phyloP scores from a whole-genome alignment of 139 green algal genomes.

The Yamagishiella unicocca region DNA sequence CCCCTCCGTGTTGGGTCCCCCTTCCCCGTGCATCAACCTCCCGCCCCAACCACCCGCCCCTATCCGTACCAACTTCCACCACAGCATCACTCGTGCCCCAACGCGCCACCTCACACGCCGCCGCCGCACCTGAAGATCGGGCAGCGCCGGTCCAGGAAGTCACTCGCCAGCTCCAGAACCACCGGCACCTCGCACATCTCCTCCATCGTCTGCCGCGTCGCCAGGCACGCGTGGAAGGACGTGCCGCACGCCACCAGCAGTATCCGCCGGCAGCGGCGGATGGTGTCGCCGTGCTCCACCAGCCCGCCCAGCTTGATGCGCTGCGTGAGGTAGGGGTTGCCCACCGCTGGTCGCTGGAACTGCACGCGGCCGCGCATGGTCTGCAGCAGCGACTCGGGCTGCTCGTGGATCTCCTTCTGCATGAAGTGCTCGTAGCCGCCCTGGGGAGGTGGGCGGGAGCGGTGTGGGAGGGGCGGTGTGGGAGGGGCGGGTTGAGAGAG shows the following conservation, averaged over 20 bases:
- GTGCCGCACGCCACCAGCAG: conserved; percentile 97
- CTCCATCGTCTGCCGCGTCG: conserved; percentile 76
- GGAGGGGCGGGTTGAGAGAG: not conserved
- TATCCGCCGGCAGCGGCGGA: conserved; percentile 79
- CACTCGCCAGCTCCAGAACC: conserved; percentile 92
- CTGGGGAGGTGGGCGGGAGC: conserved; percentile 21
- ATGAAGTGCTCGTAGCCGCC: conserved; percentile 77
- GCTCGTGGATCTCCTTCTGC: conserved; percentile 93
- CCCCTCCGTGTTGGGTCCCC: no score
- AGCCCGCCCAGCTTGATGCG: conserved; percentile 90
- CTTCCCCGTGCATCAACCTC: no score
- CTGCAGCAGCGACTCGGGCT: conserved; percentile 91
- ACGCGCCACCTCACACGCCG: not conserved
- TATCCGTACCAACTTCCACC: no score
- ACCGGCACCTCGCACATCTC: conserved; percentile 83
- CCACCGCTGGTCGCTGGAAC: conserved; percentile 61
- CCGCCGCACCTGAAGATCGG: conserved; percentile 80
- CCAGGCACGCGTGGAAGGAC: conserved; percentile 91
- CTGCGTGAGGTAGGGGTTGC: conserved; percentile 56
- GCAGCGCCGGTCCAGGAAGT: conserved; percentile 91
- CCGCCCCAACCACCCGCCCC: no score
- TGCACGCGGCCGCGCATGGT: conserved; percentile 87
- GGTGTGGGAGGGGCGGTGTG: not conserved
- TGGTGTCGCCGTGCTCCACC: conserved; percentile 62
- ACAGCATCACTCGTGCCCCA: not conserved